Evolutionary conservation across 2,329 filamentous ascomycete species (phyloP).

Genomic region (Zasmidium angulare): DNA sequence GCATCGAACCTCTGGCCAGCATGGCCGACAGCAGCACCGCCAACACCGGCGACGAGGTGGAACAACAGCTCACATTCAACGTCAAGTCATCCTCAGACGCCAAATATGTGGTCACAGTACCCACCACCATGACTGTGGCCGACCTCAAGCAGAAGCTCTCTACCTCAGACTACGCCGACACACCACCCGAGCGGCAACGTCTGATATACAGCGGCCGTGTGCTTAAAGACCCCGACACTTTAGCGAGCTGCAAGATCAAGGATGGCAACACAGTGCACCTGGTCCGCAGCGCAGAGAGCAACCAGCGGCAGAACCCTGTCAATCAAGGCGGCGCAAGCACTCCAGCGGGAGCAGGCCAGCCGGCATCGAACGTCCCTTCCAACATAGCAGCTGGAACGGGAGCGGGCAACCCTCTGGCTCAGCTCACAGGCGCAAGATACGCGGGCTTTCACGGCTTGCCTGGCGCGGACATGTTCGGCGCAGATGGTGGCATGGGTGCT

Average conservation of each 20-base stretch:
- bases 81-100: constrained; percentile 94
- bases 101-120: constrained; percentile 79
- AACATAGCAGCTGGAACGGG: constrained; percentile 77
- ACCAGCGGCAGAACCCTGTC: constrained; percentile 60
- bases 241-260: constrained; percentile 91
- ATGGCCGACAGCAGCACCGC: constrained; percentile 60
- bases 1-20: constrained; percentile 12
- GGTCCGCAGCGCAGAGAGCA: constrained; percentile 94
- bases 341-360: constrained; percentile 43
- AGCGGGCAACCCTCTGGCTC: constrained; percentile 85
- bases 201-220: constrained; percentile 97
- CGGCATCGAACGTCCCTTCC: constrained; percentile 63
- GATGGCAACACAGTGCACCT: constrained; percentile 92
- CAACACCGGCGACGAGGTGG: constrained; percentile 56
- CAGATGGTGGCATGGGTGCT: constrained; percentile 92
- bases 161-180: constrained; percentile 76
- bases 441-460: constrained; percentile 89
- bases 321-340: constrained; percentile 47
- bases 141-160: constrained; percentile 91
- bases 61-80: constrained; percentile 87
- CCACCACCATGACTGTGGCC: constrained; percentile 71
- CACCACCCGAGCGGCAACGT: constrained; percentile 83
- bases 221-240: constrained; percentile 87
- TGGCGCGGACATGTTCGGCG: constrained; percentile 83
- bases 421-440: constrained; percentile 87